Conservation (phyloP, 2,329 filamentous ascomycete genomes). For the Fusarium foetens region DNA sequence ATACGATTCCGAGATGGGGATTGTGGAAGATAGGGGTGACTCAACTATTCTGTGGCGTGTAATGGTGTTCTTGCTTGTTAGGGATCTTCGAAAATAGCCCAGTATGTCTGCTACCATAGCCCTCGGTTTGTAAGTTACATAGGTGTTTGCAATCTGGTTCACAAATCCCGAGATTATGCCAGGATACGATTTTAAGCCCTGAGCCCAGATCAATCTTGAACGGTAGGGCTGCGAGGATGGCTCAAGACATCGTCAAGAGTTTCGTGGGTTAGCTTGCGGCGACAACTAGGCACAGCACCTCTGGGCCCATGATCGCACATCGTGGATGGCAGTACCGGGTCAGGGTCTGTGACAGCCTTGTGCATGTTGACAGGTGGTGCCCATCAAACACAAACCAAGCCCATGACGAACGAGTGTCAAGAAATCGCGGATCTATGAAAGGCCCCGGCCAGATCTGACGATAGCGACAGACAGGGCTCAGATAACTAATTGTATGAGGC, state of each 20-base stretch:
- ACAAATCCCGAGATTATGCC: constrained; percentile 23
- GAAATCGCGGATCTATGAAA: constrained; percentile 24
- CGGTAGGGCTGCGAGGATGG: constrained; percentile 44
- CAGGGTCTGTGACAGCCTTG: constrained; percentile 44
- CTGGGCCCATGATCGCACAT: constrained; percentile 38
- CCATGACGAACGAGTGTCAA: constrained; percentile 17
- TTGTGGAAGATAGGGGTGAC: constrained; percentile 29
- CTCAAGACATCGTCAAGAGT: constrained; percentile 35
- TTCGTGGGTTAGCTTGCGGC: constrained; percentile 26
- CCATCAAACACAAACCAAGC: constrained; percentile 9
- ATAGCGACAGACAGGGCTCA: constrained; percentile 22
- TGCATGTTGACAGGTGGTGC: constrained; percentile 38
- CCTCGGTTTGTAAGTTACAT: constrained; percentile 2
- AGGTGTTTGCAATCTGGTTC: constrained; percentile 11
- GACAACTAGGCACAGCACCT: constrained; percentile 36
- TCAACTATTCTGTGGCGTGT: constrained; percentile 24
- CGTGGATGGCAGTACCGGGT: constrained; percentile 43
- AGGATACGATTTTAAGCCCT: constrained; percentile 33
- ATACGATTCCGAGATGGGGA: constrained; percentile 26
- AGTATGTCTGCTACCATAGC: constrained; percentile 18
- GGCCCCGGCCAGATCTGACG: constrained; percentile 39
- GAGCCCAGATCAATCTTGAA: constrained; percentile 15
- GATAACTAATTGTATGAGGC: background rate
- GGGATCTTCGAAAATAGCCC: background rate
- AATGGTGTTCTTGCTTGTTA: constrained; percentile 5